Conservation (phyloP, 768 basidiomycete species). For the Cantharellus cinnabarinus region DNA sequence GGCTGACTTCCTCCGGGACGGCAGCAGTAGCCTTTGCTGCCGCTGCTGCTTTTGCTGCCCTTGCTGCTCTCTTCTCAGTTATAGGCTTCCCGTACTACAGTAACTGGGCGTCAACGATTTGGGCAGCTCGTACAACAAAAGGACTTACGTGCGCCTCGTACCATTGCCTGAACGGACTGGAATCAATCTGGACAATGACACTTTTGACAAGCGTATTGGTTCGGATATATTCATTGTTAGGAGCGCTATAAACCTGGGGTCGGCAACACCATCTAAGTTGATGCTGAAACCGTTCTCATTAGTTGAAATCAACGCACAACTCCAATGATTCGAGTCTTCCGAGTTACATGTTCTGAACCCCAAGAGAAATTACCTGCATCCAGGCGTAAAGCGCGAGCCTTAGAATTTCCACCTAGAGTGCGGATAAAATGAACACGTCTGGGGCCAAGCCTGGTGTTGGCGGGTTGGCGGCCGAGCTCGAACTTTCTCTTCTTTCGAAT, state of each 20-base stretch:
- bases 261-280: neutral
- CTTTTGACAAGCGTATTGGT: slow-evolving; percentile 98
- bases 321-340: slow-evolving; percentile 89
- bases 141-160: slow-evolving; percentile 86
- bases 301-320: slow-evolving; percentile 42
- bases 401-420: slow-evolving; percentile 86
- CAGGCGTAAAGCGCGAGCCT: slow-evolving; percentile 89
- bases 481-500: slow-evolving; percentile 99
- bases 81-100: slow-evolving; percentile 83
- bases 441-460: slow-evolving; percentile 86
- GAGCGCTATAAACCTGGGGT: slow-evolving; percentile 83
- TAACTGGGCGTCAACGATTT: slow-evolving; percentile 4
- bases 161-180: slow-evolving; percentile 98
- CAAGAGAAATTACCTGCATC: slow-evolving; percentile 97
- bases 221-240: slow-evolving; percentile 99
- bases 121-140: neutral
- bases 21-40: slow-evolving; percentile 28
- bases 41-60: slow-evolving; percentile 36
- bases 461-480: slow-evolving; percentile 96
- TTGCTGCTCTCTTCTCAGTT: slow-evolving; percentile 39
- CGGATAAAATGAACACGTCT: slow-evolving; percentile 94
- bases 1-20: slow-evolving; percentile 48
- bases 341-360: slow-evolving; percentile 85
- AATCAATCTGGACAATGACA: slow-evolving; percentile 93
- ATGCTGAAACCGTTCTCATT: neutral